A percentile compares a stretch with the other conserved stretches of the same genome.
These are phyloP conservation scores for Candida khao-thaluensis DNA, from an alignment of 805 yeast genomes.

Conservation along the genomic window DNA sequence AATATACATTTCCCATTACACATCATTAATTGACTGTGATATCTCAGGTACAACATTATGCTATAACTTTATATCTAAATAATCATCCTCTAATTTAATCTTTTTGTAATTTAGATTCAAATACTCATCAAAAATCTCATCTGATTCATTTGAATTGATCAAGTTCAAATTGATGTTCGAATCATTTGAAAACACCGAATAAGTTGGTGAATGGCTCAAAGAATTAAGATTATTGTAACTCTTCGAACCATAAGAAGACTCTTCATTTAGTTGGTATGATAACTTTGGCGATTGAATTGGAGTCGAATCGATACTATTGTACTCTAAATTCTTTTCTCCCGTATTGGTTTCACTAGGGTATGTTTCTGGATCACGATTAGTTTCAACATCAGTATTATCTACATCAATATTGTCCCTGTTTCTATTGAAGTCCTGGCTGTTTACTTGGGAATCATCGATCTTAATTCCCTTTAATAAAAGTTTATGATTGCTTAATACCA, in stretches of 20 bases:
- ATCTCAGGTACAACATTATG: not conserved
- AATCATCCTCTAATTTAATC: constrained; percentile 10
- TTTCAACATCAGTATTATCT: not conserved
- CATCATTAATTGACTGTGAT: constrained; percentile 3
- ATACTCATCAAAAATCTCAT: constrained; percentile 13
- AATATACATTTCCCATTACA: constrained; percentile 13
- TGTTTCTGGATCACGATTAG: not conserved
- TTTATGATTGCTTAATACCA: constrained; percentile 12
- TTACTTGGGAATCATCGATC: not conserved
- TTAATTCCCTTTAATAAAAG: constrained; percentile 3
- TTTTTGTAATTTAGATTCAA: constrained; percentile 12
- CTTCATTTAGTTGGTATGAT: not conserved
- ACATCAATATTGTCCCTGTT: not conserved
- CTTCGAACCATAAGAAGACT: not conserved
- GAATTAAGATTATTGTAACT: constrained; percentile 8
- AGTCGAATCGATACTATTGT: constrained; percentile 7
- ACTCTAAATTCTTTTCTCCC: constrained; percentile 1
- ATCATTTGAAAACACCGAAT: constrained; percentile 17
- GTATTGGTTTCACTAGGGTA: no score
- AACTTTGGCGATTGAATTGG: constrained; percentile 11
- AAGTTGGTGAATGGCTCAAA: constrained; percentile 16
- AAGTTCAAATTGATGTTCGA: constrained; percentile 10
- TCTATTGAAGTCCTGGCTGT: not conserved
- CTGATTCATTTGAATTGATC: constrained; percentile 14
- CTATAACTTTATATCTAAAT: constrained; percentile 8